phyloP scores from a whole-genome alignment of 768 basidiomycete species.

The Suillus tomentosus region DNA sequence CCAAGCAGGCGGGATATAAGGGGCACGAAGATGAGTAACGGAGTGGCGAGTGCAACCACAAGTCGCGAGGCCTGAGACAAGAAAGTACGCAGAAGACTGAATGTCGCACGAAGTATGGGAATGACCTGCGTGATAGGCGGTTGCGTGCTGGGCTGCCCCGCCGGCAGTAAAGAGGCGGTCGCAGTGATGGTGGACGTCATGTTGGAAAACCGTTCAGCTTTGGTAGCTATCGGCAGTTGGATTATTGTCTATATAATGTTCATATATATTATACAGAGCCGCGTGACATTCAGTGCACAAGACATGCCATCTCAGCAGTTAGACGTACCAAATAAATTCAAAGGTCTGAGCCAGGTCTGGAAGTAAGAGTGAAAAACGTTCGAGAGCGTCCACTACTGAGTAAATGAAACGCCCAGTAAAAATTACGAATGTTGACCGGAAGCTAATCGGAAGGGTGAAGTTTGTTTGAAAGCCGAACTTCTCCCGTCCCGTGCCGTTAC shows the following conservation, averaged over 20 bases:
- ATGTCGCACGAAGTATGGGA: slow-evolving; percentile 19
- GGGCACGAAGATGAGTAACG: slow-evolving; percentile 27
- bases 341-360: neutral
- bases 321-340: neutral
- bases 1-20: slow-evolving; percentile 44
- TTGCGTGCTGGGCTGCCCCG: slow-evolving; percentile 3
- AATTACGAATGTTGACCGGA: too few relatives aligned
- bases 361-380: neutral
- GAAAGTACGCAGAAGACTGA: slow-evolving; percentile 20
- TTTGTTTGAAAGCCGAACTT: too few relatives aligned
- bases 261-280: neutral
- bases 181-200: slow-evolving; percentile 1
- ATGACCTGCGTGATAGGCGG: slow-evolving; percentile 30
- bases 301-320: neutral
- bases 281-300: neutral
- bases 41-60: slow-evolving; percentile 19
- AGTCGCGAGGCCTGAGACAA: slow-evolving; percentile 11
- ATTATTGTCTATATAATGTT: neutral
- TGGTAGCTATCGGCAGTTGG: neutral
- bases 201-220: neutral
- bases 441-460: too few relatives aligned
- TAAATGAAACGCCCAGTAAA: too few relatives aligned
- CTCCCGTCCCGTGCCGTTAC: too few relatives aligned
- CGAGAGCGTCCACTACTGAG: too few relatives aligned
- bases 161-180: slow-evolving; percentile 3